phyloP scores from a whole-genome alignment of 2,329 filamentous ascomycete species.

The Sclerotinia borealis region DNA sequence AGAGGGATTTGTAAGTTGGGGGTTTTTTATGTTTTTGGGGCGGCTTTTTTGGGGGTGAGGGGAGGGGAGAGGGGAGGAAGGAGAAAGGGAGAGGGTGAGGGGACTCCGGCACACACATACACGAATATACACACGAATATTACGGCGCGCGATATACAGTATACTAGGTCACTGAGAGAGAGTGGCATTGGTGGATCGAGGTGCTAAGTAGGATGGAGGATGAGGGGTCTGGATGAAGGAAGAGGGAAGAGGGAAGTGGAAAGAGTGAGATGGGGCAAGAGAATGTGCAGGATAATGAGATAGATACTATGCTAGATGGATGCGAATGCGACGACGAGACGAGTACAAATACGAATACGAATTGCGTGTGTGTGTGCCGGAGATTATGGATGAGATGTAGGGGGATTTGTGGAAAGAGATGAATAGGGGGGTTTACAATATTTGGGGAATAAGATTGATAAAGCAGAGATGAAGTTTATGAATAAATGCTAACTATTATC shows the following conservation, averaged over 20 bases:
- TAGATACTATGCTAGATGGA: too few species aligned
- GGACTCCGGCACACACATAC: constrained; percentile 55
- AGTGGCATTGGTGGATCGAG: too few species aligned
- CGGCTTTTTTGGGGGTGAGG: not conserved
- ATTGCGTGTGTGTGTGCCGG: not conserved
- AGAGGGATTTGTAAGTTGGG: constrained; percentile 63
- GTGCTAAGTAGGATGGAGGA: too few species aligned
- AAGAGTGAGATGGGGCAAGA: not conserved
- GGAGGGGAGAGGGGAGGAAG: not conserved
- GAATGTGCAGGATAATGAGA: too few species aligned
- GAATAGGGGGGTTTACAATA: too few species aligned
- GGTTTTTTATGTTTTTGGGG: not conserved
- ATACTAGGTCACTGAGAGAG: too few species aligned
- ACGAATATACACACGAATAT: constrained; percentile 72
- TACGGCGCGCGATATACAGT: not conserved
- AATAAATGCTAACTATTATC: not conserved
- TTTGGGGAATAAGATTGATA: not conserved
- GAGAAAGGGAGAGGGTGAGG: not conserved
- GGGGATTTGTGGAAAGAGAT: not conserved
- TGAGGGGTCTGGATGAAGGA: not conserved
- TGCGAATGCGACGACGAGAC: not conserved
- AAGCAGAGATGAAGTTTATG: not conserved
- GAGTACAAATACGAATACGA: not conserved
- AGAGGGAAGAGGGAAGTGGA: not conserved
- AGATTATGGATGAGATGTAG: not conserved